Percentiles rank a stretch among this genome's conserved stretches.
These are phyloP conservation scores for Paracamarosporium sp. DNA, from an alignment of 2,329 filamentous ascomycete species.

Conservation along the genomic window DNA sequence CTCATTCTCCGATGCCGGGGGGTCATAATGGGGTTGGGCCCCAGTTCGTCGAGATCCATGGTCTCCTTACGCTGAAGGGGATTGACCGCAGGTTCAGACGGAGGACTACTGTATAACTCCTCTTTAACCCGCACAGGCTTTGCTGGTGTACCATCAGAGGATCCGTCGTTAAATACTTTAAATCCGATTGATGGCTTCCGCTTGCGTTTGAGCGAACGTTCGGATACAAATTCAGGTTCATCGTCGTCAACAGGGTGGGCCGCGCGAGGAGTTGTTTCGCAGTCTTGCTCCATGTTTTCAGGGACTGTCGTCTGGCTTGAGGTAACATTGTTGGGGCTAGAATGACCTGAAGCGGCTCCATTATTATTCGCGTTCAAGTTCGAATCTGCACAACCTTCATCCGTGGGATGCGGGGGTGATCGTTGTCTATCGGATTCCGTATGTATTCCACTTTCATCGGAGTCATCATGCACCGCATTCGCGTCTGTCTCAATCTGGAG, in stretches of 20 bases:
- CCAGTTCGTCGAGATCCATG: slow-evolving; percentile 53
- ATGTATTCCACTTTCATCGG: neutral
- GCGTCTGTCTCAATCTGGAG: neutral
- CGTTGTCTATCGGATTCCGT: neutral
- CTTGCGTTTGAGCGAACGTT: slow-evolving; percentile 53
- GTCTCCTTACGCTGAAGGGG: slow-evolving; percentile 45
- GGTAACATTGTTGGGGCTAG: slow-evolving; percentile 21
- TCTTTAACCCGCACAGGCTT: slow-evolving; percentile 48
- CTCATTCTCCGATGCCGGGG: slow-evolving; percentile 28
- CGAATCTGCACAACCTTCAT: neutral
- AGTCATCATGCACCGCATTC: neutral
- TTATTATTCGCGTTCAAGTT: neutral
- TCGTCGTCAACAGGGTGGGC: slow-evolving; percentile 36
- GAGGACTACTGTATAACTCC: slow-evolving; percentile 47
- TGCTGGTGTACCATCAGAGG: slow-evolving; percentile 36
- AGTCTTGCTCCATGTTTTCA: slow-evolving; percentile 30
- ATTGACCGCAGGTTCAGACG: slow-evolving; percentile 15
- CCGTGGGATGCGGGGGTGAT: neutral
- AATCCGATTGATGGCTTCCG: slow-evolving; percentile 25
- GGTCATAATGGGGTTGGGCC: slow-evolving; percentile 35
- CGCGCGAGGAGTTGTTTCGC: slow-evolving; percentile 7
- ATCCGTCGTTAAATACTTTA: slow-evolving; percentile 23
- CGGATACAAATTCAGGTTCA: slow-evolving; percentile 50
- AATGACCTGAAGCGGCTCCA: slow-evolving; percentile 2
- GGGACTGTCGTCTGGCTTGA: slow-evolving; percentile 56